phyloP scores from a whole-genome alignment of 225 moss, liverwort and hornwort species.

The Straminergon stramineum region DNA sequence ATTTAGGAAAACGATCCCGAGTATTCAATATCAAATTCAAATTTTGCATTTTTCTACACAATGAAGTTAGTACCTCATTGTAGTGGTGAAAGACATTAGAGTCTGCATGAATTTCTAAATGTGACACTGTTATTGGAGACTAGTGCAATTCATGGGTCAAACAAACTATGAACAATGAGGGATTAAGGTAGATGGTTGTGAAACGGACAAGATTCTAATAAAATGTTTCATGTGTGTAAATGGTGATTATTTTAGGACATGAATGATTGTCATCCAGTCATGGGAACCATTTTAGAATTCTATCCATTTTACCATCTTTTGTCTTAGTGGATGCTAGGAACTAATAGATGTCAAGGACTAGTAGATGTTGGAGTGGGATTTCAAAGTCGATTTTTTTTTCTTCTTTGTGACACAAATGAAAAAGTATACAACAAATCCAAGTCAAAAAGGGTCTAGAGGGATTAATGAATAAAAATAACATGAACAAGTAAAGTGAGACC shows the following conservation, averaged over 20 bases:
- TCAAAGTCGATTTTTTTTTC: background rate
- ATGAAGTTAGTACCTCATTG: too few relatives aligned
- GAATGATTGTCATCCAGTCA: rapidly evolving
- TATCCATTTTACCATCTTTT: background rate
- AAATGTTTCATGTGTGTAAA: rapidly evolving
- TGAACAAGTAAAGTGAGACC: background rate
- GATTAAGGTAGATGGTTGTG: background rate
- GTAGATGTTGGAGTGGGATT: background rate
- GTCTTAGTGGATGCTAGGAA: rapidly evolving
- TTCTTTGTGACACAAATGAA: background rate
- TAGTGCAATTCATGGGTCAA: too few relatives aligned
- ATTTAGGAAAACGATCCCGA: too few relatives aligned
- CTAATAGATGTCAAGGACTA: too few relatives aligned
- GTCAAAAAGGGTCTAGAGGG: rapidly evolving
- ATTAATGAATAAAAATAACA: rapidly evolving
- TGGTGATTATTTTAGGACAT: background rate
- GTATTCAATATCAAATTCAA: too few relatives aligned
- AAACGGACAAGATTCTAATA: background rate
- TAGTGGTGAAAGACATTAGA: too few relatives aligned
- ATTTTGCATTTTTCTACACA: too few relatives aligned
- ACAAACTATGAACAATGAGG: too few relatives aligned
- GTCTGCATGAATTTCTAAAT: too few relatives aligned
- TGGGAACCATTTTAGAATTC: background rate
- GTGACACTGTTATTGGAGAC: too few relatives aligned
- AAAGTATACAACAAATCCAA: background rate